Base-by-base conservation (phyloP, 306 rosid genomes). In the Vigna angularis region DNA sequence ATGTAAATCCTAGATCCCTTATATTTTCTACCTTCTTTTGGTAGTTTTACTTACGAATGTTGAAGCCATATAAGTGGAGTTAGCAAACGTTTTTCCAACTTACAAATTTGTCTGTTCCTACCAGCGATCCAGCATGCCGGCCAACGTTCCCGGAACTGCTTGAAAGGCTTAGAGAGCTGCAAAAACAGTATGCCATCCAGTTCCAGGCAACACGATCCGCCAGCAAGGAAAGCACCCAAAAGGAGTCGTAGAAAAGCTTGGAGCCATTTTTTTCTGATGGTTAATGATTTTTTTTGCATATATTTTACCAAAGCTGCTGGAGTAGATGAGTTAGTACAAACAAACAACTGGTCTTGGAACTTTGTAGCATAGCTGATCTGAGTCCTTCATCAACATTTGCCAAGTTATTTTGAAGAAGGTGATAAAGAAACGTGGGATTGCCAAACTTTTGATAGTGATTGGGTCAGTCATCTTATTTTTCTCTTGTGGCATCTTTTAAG, bases 101-200 rank as follows among this genome's bases (percentile, higher is more conserved):
- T 64, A 52, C 24, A 67, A 80, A 47, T 63, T 82, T 77, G 58
- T 82, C 66, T 22, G 65, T 80, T 83, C 69, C 53, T 58, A 74
- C 75, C 93, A 96, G 99, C 66, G 97, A 93, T 78, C 90, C 99
- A 45, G 74, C 96, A 50, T 17, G 61, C 80, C 86, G 99, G 55
- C 96, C 99, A 66, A 83, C 98, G 42, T 96, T 96, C 71, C 98
- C 87, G 72, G 97, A 85, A 81, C 86, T 96, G 81, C 85, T 93
- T 48, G 97, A 91, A 70, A 89, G 56, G 84, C 87, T 96, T 6
- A 82, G 83, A 81, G 99, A 96, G 56, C 71, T 96, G 74, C 98
- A 93, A 65, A 87, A 87, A 72, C 84, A 68, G 66, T 88, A 80
- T 68, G 82, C 86, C 62, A 78, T 86, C 81, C 96, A 93, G 83